Percentiles rank a stretch among this genome's conserved stretches.
These are phyloP conservation scores for Scheffersomyces amazonensis DNA, from an alignment of 805 yeast genomes.

Conservation along the genomic window DNA sequence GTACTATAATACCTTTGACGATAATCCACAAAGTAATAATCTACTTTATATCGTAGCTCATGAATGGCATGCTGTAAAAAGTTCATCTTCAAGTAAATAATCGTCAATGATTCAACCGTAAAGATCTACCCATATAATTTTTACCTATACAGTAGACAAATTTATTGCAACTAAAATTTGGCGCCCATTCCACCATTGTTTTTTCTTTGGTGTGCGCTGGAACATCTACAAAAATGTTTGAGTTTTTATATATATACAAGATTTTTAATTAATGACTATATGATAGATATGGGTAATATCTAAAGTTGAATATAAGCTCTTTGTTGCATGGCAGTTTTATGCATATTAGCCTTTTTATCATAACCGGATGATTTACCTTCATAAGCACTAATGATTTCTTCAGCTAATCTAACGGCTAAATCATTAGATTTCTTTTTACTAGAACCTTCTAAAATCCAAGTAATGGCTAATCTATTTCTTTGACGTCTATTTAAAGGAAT, in stretches of 20 bases:
- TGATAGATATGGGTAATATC: background rate
- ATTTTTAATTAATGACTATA: no score
- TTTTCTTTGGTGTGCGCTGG: no score
- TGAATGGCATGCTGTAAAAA: slow-evolving; percentile 11
- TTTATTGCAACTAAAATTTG: no score
- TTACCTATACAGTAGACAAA: no score
- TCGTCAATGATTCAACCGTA: no score
- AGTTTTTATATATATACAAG: background rate
- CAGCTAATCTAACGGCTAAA: slow-evolving; percentile 84
- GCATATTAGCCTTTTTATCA: slow-evolving; percentile 80
- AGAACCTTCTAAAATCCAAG: slow-evolving; percentile 87
- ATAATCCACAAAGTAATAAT: slow-evolving; percentile 30
- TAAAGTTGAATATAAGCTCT: slow-evolving; percentile 67
- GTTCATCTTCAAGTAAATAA: no score
- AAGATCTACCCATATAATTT: no score
- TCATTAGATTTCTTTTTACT: slow-evolving; percentile 75
- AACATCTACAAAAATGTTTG: no score
- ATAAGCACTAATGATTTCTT: slow-evolving; percentile 76
- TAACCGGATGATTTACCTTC: slow-evolving; percentile 79
- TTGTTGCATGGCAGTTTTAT: slow-evolving; percentile 82
- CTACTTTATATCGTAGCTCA: slow-evolving; percentile 28
- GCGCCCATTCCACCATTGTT: no score
- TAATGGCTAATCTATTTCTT: slow-evolving; percentile 81
- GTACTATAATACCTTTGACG: slow-evolving; percentile 38
- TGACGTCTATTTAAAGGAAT: slow-evolving; percentile 79